These are phyloP conservation scores for Endoconidiophora polonica DNA, from an alignment of 2,329 filamentous ascomycete species.

Conservation along the genomic window DNA sequence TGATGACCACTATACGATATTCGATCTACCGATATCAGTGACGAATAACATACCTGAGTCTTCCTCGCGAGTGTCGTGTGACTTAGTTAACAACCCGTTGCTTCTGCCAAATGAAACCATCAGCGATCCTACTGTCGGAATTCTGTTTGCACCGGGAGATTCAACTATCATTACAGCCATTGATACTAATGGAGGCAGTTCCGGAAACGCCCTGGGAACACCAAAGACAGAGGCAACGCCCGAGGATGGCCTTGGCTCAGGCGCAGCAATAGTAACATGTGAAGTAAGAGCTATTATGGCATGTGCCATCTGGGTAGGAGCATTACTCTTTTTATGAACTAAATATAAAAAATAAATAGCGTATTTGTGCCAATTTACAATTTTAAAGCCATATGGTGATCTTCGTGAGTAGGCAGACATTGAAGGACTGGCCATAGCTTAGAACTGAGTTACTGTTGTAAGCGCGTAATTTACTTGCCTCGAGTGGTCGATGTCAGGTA, in stretches of 20 bases:
- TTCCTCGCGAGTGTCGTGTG: slow-evolving; percentile 30
- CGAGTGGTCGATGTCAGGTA: too few species aligned
- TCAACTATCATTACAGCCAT: slow-evolving; percentile 23
- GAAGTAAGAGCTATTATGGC: slow-evolving; percentile 11
- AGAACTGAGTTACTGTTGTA: too few species aligned
- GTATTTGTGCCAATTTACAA: too few species aligned
- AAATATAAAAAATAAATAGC: too few species aligned
- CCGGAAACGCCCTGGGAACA: slow-evolving; percentile 16
- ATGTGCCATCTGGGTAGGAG: not conserved
- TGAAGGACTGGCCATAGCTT: too few species aligned
- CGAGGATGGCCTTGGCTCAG: slow-evolving; percentile 21
- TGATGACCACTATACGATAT: slow-evolving; percentile 49
- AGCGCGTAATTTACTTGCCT: too few species aligned
- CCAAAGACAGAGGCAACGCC: slow-evolving; percentile 18
- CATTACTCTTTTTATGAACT: slow-evolving; percentile 1
- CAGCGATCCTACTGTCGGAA: slow-evolving; percentile 20
- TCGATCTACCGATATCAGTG: slow-evolving; percentile 51
- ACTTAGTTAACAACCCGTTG: slow-evolving; percentile 33
- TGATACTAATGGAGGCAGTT: slow-evolving; percentile 9
- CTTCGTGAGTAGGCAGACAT: too few species aligned
- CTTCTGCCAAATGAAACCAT: slow-evolving; percentile 30
- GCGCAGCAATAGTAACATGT: slow-evolving; percentile 19
- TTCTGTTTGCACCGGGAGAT: slow-evolving; percentile 36
- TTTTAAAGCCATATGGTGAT: too few species aligned
- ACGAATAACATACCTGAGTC: slow-evolving; percentile 41